Base-by-base conservation (phyloP, 495 filamentous ascomycete genomes). In the Lasiosphaeria ovina region DNA sequence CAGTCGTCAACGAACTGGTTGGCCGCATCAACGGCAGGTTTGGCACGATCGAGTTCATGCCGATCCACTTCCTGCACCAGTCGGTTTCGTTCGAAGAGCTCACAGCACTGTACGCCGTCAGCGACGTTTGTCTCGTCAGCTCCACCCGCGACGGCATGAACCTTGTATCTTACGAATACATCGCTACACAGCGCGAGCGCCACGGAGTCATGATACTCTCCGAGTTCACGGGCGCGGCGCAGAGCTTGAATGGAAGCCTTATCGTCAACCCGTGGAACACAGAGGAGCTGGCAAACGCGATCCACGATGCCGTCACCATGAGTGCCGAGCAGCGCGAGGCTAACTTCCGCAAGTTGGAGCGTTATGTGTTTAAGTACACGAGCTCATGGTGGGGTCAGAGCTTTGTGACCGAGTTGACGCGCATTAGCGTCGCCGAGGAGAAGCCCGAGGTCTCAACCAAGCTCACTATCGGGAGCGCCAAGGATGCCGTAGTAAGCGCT, bases 91-190 rank as follows among this genome's bases (percentile, higher is more conserved):
- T 96, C 70, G 86, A 91, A 50, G 93, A 98, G 72, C 81, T 98
- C n/a, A 89, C 92, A 33, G 93, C 93, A 0, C 77, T 98, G 3
- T 98, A 98, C 66, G 89, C 91, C 35, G 83, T 96, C 42, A 91
- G 90, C 10, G 93, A 97, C 70, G 89, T 89, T 48, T 98, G 93
- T 68, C 81, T 98, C 6, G 88, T 97, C 52, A 89, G 89, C 12
- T 96, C 92, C 0, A 95, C 89, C 1, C 83, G 93, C n/a, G 93
- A 97, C 68, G 93, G 93, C 59, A 97, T 98, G 93, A 98, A 98
- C 69, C 83, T 97, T 9, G 93, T 98, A 32, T 92, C 90, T 31
- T 97, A 92, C 75, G 93, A 98, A 73, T 98, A 97, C 74, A 92
- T 97, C 52, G 93, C 93, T 3, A 91, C 88, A 36, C 93, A 97